Conservation (phyloP, 1,284 basidiomycete genomes). For the Fomes fomentarius region DNA sequence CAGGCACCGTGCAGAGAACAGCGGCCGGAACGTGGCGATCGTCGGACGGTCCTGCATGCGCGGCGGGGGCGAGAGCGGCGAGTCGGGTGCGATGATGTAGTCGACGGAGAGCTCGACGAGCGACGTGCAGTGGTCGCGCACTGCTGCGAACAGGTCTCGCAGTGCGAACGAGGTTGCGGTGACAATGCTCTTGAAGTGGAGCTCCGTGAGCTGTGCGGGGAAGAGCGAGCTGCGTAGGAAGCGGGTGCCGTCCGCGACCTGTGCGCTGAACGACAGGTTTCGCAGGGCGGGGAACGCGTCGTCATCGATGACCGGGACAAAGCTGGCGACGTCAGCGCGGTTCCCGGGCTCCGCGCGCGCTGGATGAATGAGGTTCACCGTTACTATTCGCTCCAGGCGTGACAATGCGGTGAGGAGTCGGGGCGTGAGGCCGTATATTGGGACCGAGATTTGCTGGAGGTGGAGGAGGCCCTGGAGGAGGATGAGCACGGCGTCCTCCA, state of each 20-base stretch:
- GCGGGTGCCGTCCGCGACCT: conserved; percentile 38
- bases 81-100: conserved; percentile 30
- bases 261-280: conserved; percentile 49
- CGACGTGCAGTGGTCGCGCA: conserved; percentile 46
- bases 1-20: conserved; percentile 49
- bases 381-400: conserved; percentile 43
- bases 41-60: conserved; percentile 39
- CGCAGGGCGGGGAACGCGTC: conserved; percentile 56
- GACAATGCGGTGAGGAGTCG: conserved; percentile 48
- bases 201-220: conserved; percentile 44
- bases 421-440: conserved; percentile 53
- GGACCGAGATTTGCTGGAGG: conserved; percentile 50
- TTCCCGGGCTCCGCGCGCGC: conserved; percentile 45
- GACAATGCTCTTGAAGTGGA: conserved; percentile 53
- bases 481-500: conserved; percentile 39
- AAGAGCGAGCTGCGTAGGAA: conserved; percentile 20
- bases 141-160: conserved; percentile 42
- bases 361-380: conserved; percentile 50
- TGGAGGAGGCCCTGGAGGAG: conserved; percentile 44
- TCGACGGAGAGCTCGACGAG: conserved; percentile 39
- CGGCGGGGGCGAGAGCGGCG: conserved; percentile 26
- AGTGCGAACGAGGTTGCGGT: conserved; percentile 46
- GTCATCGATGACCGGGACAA: conserved; percentile 44
- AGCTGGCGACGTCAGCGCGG: conserved; percentile 43
- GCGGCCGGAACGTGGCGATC: conserved; percentile 50